phyloP scores from a whole-genome alignment of 2,329 filamentous ascomycete species.

The Aspergillus fructus region DNA sequence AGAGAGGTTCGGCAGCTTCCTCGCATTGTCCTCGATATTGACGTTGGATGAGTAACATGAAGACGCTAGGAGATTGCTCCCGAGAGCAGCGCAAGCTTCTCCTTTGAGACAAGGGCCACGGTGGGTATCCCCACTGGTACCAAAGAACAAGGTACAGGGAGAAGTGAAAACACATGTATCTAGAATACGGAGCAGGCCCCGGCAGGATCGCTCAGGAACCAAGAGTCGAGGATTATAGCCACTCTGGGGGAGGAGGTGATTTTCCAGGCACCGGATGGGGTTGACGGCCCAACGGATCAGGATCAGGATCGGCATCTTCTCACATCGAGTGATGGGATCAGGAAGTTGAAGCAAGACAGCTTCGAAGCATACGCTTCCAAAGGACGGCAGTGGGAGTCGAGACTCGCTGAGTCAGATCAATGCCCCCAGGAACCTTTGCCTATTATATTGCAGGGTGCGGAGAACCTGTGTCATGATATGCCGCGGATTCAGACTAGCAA shows the following conservation, averaged over 20 bases:
- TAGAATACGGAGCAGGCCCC: too few relatives aligned
- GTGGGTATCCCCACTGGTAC: neutral
- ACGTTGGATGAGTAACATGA: neutral
- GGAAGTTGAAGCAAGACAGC: too few relatives aligned
- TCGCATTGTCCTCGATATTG: neutral
- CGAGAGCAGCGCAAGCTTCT: neutral
- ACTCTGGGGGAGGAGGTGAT: neutral
- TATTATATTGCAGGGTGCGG: neutral
- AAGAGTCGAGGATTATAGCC: neutral
- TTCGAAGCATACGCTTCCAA: neutral
- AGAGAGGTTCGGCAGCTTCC: neutral
- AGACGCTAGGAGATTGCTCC: neutral
- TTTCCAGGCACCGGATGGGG: neutral
- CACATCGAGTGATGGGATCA: neutral
- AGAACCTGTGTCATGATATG: constrained; percentile 6
- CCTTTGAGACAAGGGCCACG: too few relatives aligned
- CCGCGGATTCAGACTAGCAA: constrained; percentile 7
- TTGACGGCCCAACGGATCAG: neutral
- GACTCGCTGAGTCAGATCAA: constrained; percentile 9
- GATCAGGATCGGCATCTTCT: neutral
- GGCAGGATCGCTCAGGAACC: neutral
- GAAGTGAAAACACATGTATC: too few relatives aligned
- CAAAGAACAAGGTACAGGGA: neutral
- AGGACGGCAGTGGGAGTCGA: neutral
- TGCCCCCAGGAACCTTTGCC: neutral